phyloP scores from a whole-genome alignment of 768 basidiomycete genomes.

The Kwoniella shandongensis region DNA sequence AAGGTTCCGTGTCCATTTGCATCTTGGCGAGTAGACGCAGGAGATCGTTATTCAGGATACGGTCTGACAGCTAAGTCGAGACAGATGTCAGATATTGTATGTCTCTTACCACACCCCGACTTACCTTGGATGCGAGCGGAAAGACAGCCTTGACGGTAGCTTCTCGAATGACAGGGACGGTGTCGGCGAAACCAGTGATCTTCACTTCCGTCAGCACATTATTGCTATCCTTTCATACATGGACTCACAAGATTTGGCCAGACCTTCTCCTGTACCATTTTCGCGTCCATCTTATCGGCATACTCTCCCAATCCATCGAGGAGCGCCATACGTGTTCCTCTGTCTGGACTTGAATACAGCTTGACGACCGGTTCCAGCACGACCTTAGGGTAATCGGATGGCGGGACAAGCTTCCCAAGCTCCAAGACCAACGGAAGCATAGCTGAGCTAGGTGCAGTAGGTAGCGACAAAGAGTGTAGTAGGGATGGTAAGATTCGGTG shows the following conservation, averaged over 20 bases:
- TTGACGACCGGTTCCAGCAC: constrained; percentile 78
- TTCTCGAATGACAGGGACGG: constrained; percentile 89
- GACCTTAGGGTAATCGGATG: constrained; percentile 63
- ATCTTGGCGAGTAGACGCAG: constrained; percentile 87
- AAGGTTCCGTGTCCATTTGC: constrained; percentile 88
- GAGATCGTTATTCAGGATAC: constrained; percentile 93
- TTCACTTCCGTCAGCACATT: constrained; percentile 48
- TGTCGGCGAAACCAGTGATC: constrained; percentile 96
- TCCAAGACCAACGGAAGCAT: constrained; percentile 83
- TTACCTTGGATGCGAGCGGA: constrained; percentile 78
- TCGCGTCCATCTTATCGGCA: constrained; percentile 81
- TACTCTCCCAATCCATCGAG: constrained; percentile 82
- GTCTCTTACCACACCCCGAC: background rate
- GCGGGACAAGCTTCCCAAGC: constrained; percentile 69
- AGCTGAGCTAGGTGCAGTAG: constrained; percentile 58
- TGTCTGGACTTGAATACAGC: constrained; percentile 82
- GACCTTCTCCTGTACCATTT: constrained; percentile 77
- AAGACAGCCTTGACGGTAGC: constrained; percentile 87
- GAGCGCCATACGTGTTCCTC: constrained; percentile 90
- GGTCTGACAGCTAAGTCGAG: constrained; percentile 71
- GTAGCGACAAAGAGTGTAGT: constrained; percentile 51
- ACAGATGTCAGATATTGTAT: background rate
- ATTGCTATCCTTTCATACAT: too few relatives aligned
- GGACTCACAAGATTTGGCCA: constrained; percentile 83
- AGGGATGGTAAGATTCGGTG: constrained; percentile 86